These are phyloP conservation scores for Chrysoporthe austroafricana DNA, from an alignment of 2,329 filamentous ascomycete species.

Conservation along the genomic window DNA sequence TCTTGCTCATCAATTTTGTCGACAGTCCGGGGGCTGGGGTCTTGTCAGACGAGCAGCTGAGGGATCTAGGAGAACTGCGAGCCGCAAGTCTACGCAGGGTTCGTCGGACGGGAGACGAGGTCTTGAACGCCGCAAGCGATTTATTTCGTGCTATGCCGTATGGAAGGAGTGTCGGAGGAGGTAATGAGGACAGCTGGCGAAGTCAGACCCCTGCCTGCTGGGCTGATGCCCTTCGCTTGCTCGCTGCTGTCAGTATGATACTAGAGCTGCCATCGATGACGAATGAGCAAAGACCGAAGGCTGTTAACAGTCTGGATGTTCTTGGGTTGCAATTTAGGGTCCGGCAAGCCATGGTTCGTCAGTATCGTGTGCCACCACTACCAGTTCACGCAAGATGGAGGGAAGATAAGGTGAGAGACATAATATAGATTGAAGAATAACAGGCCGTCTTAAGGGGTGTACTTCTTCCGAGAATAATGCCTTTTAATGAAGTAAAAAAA, in stretches of 20 bases:
- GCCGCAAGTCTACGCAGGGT: conserved; percentile 1
- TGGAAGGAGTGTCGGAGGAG: background rate
- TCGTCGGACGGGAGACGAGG: conserved; percentile 1
- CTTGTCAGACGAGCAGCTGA: background rate
- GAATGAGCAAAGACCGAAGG: background rate
- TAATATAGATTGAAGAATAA: background rate
- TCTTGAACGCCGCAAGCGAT: background rate
- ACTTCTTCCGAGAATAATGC: too few species aligned
- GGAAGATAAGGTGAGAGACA: conserved; percentile 1
- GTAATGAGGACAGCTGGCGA: background rate
- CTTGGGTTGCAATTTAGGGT: background rate
- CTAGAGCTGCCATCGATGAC: background rate
- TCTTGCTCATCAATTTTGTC: background rate
- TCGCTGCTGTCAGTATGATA: background rate
- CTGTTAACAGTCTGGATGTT: background rate
- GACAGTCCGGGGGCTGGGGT: background rate
- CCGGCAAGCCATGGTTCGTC: background rate
- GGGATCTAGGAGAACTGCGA: background rate
- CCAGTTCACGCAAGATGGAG: conserved; percentile 1
- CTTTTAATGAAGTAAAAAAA: too few species aligned
- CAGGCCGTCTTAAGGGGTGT: too few species aligned
- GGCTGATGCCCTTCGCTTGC: conserved; percentile 1
- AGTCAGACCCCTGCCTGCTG: background rate
- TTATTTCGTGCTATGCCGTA: conserved; percentile 2
- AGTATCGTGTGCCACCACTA: background rate